phyloP scores from a whole-genome alignment of 2,329 filamentous ascomycete genomes.

The Colletotrichum tanaceti region DNA sequence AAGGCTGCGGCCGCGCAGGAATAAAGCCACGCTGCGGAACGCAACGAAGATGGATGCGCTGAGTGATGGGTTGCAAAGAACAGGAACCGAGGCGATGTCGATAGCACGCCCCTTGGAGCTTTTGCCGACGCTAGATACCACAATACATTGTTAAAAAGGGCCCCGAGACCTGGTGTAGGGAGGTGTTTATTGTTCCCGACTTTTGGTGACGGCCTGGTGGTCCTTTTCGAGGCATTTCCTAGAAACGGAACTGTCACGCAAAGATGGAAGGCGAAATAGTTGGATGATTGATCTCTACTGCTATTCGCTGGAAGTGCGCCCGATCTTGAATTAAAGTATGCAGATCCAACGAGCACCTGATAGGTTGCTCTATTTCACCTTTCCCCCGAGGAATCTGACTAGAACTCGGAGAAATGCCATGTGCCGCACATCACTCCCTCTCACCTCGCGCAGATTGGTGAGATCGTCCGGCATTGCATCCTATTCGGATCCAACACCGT shows the following conservation, averaged over 20 bases:
- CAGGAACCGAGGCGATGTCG: too few relatives aligned
- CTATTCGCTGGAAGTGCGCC: not conserved
- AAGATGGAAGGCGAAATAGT: too few relatives aligned
- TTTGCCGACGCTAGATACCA: slow-evolving; percentile 20
- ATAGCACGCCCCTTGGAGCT: not conserved
- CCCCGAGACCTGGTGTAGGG: too few relatives aligned
- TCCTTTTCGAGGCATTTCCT: too few relatives aligned
- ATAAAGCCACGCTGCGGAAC: too few relatives aligned
- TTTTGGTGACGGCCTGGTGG: too few relatives aligned
- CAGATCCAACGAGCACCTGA: not conserved
- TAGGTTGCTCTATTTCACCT: not conserved
- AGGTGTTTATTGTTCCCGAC: too few relatives aligned
- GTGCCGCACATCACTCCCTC: not conserved
- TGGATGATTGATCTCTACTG: too few relatives aligned
- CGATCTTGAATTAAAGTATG: too few relatives aligned
- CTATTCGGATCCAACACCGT: not conserved
- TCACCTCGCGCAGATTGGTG: slow-evolving; percentile 3
- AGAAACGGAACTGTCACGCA: too few relatives aligned
- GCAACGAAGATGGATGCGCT: not conserved
- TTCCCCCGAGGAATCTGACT: not conserved
- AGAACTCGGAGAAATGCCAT: not conserved
- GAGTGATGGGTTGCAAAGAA: not conserved
- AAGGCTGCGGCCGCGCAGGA: too few relatives aligned
- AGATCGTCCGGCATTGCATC: slow-evolving; percentile 2
- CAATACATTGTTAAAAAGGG: not conserved